These are phyloP conservation scores for Populus davidiana DNA, from an alignment of 345 rosid species.

Conservation along the genomic window DNA sequence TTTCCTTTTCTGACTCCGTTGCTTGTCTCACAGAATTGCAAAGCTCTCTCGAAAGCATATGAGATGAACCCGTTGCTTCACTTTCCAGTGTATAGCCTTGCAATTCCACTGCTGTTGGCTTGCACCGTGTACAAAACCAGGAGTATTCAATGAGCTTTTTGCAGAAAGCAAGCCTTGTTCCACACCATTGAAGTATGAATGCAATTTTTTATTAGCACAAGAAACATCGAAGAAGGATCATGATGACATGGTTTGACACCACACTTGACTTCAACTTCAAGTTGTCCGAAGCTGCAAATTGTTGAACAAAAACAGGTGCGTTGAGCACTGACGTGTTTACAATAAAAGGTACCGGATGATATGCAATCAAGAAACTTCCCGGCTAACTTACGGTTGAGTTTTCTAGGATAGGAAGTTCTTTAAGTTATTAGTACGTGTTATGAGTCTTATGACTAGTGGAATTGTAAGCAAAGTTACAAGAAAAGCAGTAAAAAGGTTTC, in stretches of 20 bases:
- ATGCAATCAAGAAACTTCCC: not conserved
- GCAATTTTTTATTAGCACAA: not conserved
- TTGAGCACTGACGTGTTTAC: not conserved
- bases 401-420: not conserved
- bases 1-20: constrained; percentile 5
- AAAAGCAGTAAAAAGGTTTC: not conserved
- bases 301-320: not conserved
- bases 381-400: not conserved
- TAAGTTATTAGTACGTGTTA: not conserved
- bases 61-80: constrained; percentile 80
- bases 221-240: not conserved
- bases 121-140: constrained; percentile 50
- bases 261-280: not conserved
- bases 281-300: not conserved
- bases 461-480: not conserved
- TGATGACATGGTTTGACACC: not conserved
- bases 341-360: not conserved
- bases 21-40: constrained; percentile 54
- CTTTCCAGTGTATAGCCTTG: constrained; percentile 70
- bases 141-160: constrained; percentile 22
- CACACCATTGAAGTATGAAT: not conserved
- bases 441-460: not conserved
- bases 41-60: constrained; percentile 67
- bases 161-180: not conserved
- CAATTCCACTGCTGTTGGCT: constrained; percentile 55